phyloP scores from a whole-genome alignment of 495 filamentous ascomycete genomes.

The Schizothecium vesticola region DNA sequence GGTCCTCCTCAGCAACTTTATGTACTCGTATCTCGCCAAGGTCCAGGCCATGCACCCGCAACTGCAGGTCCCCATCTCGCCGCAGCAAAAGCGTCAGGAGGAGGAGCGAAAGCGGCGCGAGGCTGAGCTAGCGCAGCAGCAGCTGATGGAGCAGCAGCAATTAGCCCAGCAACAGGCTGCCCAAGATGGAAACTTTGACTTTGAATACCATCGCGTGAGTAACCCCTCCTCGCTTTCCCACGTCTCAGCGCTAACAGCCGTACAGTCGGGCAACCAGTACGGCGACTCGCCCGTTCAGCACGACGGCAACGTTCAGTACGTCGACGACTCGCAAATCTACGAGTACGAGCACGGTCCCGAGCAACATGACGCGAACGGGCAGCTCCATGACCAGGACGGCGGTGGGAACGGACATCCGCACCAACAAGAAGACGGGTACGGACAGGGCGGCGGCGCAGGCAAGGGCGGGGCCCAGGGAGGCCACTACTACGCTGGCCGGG shows the following conservation, averaged over 20 bases:
- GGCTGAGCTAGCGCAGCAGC: slow-evolving; percentile 51
- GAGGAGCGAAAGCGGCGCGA: slow-evolving; percentile 62
- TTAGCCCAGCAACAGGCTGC: slow-evolving; percentile 38
- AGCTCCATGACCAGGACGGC: slow-evolving; percentile 10
- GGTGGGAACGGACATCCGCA: not conserved
- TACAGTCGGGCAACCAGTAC: slow-evolving; percentile 38
- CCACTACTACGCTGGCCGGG: slow-evolving; percentile 18
- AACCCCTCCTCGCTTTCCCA: not conserved
- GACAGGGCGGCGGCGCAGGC: slow-evolving; percentile 4
- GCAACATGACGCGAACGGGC: slow-evolving; percentile 18
- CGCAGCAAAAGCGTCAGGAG: slow-evolving; percentile 56
- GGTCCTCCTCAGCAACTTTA: slow-evolving; percentile 97
- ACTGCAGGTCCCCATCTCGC: slow-evolving; percentile 67
- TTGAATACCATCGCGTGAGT: slow-evolving; percentile 51
- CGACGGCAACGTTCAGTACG: slow-evolving; percentile 34
- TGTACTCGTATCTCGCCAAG: slow-evolving; percentile 99
- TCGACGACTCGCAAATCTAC: slow-evolving; percentile 44
- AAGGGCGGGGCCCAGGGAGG: slow-evolving; percentile 8
- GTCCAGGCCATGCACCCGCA: slow-evolving; percentile 98
- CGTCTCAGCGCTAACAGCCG: slow-evolving; percentile 11
- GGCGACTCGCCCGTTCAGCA: slow-evolving; percentile 37
- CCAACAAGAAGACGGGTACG: slow-evolving; percentile 7
- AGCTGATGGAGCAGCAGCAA: slow-evolving; percentile 45
- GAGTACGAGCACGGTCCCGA: slow-evolving; percentile 42
- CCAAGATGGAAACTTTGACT: slow-evolving; percentile 38